Conservation (phyloP, 2,329 filamentous ascomycete species). For the Aspergillus awamori region DNA sequence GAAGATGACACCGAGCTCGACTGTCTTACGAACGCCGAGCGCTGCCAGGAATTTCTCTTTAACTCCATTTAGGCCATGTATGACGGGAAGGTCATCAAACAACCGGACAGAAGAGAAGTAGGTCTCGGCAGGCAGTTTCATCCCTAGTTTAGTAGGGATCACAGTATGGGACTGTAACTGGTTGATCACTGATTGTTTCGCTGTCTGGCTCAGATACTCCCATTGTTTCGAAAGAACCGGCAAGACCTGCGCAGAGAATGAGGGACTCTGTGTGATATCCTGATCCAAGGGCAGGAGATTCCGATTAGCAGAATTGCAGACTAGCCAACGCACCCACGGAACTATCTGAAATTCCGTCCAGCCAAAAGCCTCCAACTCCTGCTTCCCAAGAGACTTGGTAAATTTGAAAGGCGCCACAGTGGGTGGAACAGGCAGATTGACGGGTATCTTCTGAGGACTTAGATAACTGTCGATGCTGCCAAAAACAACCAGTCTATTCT, state of each 20-base stretch:
- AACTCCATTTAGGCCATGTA: constrained; percentile 73
- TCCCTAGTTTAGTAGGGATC: constrained; percentile 87
- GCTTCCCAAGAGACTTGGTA: constrained; percentile 67
- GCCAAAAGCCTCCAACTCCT: constrained; percentile 76
- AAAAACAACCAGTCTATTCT: constrained; percentile 75
- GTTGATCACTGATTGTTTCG: constrained; percentile 66
- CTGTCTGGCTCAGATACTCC: constrained; percentile 72
- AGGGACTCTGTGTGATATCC: constrained; percentile 70
- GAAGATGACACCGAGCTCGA: constrained; percentile 93
- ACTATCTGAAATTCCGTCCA: constrained; percentile 85
- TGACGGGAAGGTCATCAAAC: constrained; percentile 87
- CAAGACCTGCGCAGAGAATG: constrained; percentile 77
- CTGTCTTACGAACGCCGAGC: constrained; percentile 89
- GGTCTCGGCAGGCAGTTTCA: constrained; percentile 81
- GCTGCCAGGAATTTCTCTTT: constrained; percentile 88
- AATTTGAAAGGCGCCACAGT: constrained; percentile 84
- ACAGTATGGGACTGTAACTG: constrained; percentile 70
- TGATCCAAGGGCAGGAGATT: constrained; percentile 62
- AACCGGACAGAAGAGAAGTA: constrained; percentile 94
- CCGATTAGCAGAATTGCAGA: constrained; percentile 65
- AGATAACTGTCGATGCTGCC: constrained; percentile 75
- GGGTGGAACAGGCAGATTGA: constrained; percentile 77
- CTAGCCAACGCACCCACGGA: constrained; percentile 80
- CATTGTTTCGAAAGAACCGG: constrained; percentile 84
- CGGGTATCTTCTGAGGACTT: constrained; percentile 74